Evolutionary conservation across 352 stramenopile genomes (phyloP).

Genomic region (Phytophthora hibernalis): DNA sequence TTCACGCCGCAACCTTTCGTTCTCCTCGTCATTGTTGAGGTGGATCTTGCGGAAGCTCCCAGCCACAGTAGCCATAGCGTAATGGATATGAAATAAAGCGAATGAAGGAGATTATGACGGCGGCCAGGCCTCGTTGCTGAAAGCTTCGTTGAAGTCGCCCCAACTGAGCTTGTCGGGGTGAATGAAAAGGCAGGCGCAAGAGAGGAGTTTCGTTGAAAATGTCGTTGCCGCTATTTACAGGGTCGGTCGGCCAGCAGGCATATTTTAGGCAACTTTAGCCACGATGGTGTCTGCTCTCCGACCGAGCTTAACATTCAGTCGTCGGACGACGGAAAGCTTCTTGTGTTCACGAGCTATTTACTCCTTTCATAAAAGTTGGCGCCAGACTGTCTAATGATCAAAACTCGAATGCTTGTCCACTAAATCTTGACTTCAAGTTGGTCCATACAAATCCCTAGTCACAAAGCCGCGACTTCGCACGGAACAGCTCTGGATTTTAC

Average conservation of each 20-base stretch:
- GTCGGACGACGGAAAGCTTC: no score
- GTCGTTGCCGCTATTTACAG: slow-evolving; percentile 8
- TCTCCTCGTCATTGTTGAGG: slow-evolving; percentile 72
- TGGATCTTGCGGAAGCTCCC: slow-evolving; percentile 58
- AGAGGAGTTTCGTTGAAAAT: slow-evolving; percentile 23
- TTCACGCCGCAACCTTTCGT: slow-evolving; percentile 53
- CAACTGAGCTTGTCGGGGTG: slow-evolving; percentile 10
- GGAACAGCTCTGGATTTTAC: no score
- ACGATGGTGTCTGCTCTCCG: no score
- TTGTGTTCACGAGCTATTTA: no score
- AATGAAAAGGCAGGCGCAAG: slow-evolving; percentile 23
- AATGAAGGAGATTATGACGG: neutral
- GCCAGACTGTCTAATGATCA: no score
- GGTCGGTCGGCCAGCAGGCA: no score
- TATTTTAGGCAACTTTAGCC: slow-evolving; percentile 16
- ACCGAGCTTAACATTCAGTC: no score
- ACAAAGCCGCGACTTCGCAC: no score
- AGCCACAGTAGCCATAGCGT: slow-evolving; percentile 17
- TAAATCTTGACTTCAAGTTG: slow-evolving; percentile 30
- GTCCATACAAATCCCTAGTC: slow-evolving; percentile 8
- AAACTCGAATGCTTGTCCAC: no score
- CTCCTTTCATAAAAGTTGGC: no score
- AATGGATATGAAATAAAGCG: slow-evolving; percentile 4
- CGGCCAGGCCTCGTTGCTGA: neutral
- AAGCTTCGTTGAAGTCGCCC: slow-evolving; percentile 3